Evolutionary conservation across 441 rosid genomes (phyloP), one percentile per base, ranked within the genome.

Genomic region (Biscutella laevigata): DNA sequence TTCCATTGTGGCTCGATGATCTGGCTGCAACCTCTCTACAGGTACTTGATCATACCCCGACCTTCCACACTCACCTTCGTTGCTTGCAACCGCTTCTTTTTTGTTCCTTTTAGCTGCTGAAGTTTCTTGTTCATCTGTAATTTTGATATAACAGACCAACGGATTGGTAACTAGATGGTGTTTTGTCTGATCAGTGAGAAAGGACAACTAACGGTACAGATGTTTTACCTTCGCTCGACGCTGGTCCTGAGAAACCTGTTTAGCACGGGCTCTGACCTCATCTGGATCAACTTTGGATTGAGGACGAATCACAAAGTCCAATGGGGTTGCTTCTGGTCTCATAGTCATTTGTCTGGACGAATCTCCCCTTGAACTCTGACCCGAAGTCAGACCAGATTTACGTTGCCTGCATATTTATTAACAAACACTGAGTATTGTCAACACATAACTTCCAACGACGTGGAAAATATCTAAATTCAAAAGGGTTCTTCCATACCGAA

Each of bases 271-370:
- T 67, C 91, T 80, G 41, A 83, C 43, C 73, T 80, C 84, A 3
- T 88, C 96, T 0, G 88, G 94, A 46, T 92, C 98, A 72, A 92
- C 69, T 76, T 86, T 92, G 39, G 99, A 92, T 51, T 81, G 97
- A 42, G 95, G 99, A 35, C 99, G 97, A 62, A 88, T 84, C 33
- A 82, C 13, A 64, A 83, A 92, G 73, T 92, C 99, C 77, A 92
- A 60, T 10, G 97, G 92, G 10, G 98, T 81, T 45, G 99, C 97
- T 73, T 92, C 99, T 32, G 97, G 98, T 62, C 95, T 80, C 16
- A 94, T 71, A 17, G 98, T 74, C 58, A 74, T 83, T 39, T 74
- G 75, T 57, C 86, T 71, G 19, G 80, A 69, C 12, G 69, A 30
- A 40, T 83, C 94, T 43, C 80, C 83, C 63, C 82, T 77, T 19